phyloP scores from a whole-genome alignment of 78 protist genomes.

The Anaeramoeba ignava region DNA sequence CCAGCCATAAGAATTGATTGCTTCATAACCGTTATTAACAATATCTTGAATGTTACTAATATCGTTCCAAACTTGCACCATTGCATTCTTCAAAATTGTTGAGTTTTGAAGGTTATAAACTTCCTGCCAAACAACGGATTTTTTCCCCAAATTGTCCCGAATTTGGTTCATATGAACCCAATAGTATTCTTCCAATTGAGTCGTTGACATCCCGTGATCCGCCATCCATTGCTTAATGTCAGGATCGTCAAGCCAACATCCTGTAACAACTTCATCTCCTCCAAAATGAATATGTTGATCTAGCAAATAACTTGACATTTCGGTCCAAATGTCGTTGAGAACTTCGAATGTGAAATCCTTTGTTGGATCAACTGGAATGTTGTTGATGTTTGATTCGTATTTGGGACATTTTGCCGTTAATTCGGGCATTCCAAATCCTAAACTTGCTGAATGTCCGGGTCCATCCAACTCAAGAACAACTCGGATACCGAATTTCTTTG shows the following conservation, averaged over 20 bases:
- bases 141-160: neutral
- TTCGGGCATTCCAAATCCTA: neutral
- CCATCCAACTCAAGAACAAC: neutral
- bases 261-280: conserved; percentile 3
- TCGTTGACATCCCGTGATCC: neutral
- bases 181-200: neutral
- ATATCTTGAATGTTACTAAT: neutral
- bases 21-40: neutral
- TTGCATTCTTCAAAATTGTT: neutral
- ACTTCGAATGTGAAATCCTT: neutral
- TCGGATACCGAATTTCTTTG: neutral
- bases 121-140: neutral
- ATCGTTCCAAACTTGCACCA: conserved; percentile 5
- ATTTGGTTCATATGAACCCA: neutral
- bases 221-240: neutral
- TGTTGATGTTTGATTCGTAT: conserved; percentile 6
- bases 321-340: neutral
- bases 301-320: neutral
- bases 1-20: neutral
- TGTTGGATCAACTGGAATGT: conserved; percentile 4
- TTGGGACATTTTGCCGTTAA: neutral
- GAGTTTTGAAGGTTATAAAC: neutral
- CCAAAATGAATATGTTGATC: neutral
- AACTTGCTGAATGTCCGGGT: neutral
- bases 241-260: neutral